Evolutionary conservation across 2,329 filamentous ascomycete genomes (phyloP).

Genomic region (Ascochyta koolunga): DNA sequence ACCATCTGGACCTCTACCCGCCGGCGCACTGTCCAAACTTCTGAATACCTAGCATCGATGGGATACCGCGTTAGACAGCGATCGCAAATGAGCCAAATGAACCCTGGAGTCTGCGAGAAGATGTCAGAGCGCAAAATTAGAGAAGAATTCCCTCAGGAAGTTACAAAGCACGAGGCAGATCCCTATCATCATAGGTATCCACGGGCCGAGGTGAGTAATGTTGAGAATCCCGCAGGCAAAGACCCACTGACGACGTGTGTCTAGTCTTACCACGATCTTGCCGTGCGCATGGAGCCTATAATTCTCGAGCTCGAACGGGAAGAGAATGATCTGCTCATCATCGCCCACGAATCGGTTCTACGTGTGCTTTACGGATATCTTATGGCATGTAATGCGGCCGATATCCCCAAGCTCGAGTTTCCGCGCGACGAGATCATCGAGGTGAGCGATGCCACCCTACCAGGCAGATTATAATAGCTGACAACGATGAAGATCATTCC

Average conservation of each 20-base stretch:
- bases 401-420: slow-evolving; percentile 92
- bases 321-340: slow-evolving; percentile 96
- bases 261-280: slow-evolving; percentile 95
- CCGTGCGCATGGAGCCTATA: slow-evolving; percentile 96
- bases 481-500: slow-evolving; percentile 74
- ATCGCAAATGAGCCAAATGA: slow-evolving; percentile 96
- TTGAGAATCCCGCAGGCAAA: neutral
- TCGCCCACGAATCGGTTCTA: slow-evolving; percentile 96
- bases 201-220: slow-evolving; percentile 75
- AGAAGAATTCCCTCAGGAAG: slow-evolving; percentile 84
- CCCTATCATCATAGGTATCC: slow-evolving; percentile 98
- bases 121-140: slow-evolving; percentile 85
- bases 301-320: slow-evolving; percentile 97
- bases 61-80: slow-evolving; percentile 89
- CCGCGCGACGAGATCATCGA: slow-evolving; percentile 98
- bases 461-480: slow-evolving; percentile 14
- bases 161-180: slow-evolving; percentile 89
- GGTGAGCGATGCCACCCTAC: slow-evolving; percentile 50
- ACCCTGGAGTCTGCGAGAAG: slow-evolving; percentile 94
- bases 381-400: slow-evolving; percentile 96
- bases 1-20: slow-evolving; percentile 96
- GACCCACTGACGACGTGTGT: slow-evolving; percentile 22
- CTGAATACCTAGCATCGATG: slow-evolving; percentile 75
- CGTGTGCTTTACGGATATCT: slow-evolving; percentile 96
- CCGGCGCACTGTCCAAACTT: slow-evolving; percentile 87